These are phyloP conservation scores for Pulveroboletus sp. DNA, from an alignment of 768 basidiomycete species.

Conservation along the genomic window DNA sequence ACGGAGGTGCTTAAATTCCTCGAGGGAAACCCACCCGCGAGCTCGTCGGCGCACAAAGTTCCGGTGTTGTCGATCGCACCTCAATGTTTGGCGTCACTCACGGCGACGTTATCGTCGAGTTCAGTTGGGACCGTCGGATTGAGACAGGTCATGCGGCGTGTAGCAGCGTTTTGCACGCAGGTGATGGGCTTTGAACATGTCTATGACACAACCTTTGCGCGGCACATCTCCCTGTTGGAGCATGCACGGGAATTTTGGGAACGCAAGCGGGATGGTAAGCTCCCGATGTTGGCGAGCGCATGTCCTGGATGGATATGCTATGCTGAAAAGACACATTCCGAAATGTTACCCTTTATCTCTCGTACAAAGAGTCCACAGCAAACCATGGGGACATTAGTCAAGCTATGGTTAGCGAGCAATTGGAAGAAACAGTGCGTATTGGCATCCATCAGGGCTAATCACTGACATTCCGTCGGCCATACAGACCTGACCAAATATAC, in stretches of 20 bases:
- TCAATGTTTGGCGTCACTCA: conserved; percentile 78
- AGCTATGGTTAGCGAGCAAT: conserved; percentile 71
- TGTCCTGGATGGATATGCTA: conserved; percentile 99
- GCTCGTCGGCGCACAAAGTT: conserved; percentile 41
- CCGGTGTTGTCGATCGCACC: conserved; percentile 87
- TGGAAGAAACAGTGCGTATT: conserved; percentile 65
- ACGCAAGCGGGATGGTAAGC: conserved; percentile 39
- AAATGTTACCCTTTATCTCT: conserved; percentile 89
- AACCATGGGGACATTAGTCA: conserved; percentile 89
- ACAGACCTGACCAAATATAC: conserved; percentile 82
- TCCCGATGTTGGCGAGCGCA: conserved; percentile 93
- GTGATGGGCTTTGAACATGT: conserved; percentile 75
- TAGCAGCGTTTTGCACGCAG: conserved; percentile 62
- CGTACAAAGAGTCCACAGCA: conserved; percentile 90
- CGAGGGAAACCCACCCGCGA: conserved; percentile 43
- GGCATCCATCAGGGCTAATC: not conserved
- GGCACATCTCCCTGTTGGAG: conserved; percentile 80
- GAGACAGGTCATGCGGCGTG: conserved; percentile 60
- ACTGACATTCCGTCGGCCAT: conserved; percentile 1
- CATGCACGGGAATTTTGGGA: conserved; percentile 79
- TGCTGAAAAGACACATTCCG: conserved; percentile 94
- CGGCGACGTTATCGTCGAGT: conserved; percentile 52
- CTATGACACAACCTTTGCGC: conserved; percentile 92
- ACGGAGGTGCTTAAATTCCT: conserved; percentile 85
- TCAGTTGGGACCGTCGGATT: conserved; percentile 44